A percentile compares a stretch with the other conserved stretches of the same genome.
These are phyloP conservation scores for Chytriomyces hyalinus DNA, from an alignment of 192 early-diverging fungal species.

Conservation along the genomic window DNA sequence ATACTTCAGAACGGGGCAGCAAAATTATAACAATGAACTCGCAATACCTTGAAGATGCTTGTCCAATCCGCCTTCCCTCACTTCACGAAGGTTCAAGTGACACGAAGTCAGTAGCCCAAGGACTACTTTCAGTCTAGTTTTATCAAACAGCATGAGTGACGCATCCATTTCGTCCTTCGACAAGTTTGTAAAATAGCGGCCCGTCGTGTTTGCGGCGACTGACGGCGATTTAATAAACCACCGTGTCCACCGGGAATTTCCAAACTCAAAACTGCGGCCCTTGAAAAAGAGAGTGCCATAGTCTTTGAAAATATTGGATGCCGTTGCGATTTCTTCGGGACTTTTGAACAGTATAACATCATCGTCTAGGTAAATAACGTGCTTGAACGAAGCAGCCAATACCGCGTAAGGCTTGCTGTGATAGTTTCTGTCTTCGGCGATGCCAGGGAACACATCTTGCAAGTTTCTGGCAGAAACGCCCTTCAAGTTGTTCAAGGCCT, in stretches of 20 bases:
- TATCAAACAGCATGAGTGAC: conserved; percentile 32
- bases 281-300: conserved; percentile 66
- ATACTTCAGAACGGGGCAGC: neutral
- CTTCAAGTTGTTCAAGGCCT: conserved; percentile 10
- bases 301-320: conserved; percentile 45
- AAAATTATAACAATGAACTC: neutral
- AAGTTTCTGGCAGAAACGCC: conserved; percentile 18
- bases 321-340: conserved; percentile 56
- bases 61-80: conserved; percentile 37
- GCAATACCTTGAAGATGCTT: conserved; percentile 32
- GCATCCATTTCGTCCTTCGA: conserved; percentile 55
- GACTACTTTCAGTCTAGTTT: conserved; percentile 10
- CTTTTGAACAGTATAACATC: conserved; percentile 68
- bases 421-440: conserved; percentile 28
- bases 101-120: conserved; percentile 37
- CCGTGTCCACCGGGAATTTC: conserved; percentile 31
- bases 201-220: conserved; percentile 60
- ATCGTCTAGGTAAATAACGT: conserved; percentile 73
- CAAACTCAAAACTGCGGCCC: conserved; percentile 54
- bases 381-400: conserved; percentile 59
- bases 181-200: conserved; percentile 52
- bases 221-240: conserved; percentile 53
- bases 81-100: conserved; percentile 31
- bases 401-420: conserved; percentile 67
- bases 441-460: conserved; percentile 23